Evolutionary conservation across 495 filamentous ascomycete genomes (phyloP).

Genomic region (Neurospora tetrasperma): DNA sequence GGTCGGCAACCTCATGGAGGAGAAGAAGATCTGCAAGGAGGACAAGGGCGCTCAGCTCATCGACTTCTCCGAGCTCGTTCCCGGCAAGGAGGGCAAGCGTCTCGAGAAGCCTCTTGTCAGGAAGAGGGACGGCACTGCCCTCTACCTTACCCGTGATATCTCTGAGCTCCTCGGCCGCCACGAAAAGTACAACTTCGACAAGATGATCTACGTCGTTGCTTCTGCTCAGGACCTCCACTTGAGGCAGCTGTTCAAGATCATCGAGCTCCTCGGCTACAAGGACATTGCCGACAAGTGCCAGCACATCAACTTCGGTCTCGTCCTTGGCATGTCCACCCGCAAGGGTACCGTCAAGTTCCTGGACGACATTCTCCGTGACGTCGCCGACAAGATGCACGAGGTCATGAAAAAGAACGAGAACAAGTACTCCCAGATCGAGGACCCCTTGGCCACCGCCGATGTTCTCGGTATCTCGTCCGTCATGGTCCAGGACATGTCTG

Average conservation of each 20-base stretch:
- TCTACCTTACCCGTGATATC: constrained; percentile 59
- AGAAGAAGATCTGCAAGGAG: constrained; percentile 63
- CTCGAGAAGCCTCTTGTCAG: constrained; percentile 46
- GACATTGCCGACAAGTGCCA: constrained; percentile 47
- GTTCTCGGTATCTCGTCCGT: constrained; percentile 52
- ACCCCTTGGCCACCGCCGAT: constrained; percentile 45
- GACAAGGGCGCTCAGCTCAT: constrained; percentile 85
- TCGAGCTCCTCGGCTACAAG: constrained; percentile 47
- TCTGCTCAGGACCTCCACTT: constrained; percentile 52
- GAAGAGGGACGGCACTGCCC: constrained; percentile 51
- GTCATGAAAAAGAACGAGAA: constrained; percentile 51
- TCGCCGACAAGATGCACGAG: constrained; percentile 55
- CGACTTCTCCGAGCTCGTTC: constrained; percentile 68
- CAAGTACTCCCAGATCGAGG: constrained; percentile 50
- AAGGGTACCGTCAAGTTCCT: constrained; percentile 46
- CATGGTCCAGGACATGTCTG: constrained; percentile 57
- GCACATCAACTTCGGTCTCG: constrained; percentile 55
- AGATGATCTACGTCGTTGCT: constrained; percentile 61
- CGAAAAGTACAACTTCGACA: constrained; percentile 55
- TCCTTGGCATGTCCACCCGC: constrained; percentile 53
- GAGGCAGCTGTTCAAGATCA: constrained; percentile 54
- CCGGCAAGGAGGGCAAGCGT: constrained; percentile 47
- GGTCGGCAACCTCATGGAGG: constrained; percentile 53
- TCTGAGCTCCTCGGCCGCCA: constrained; percentile 49
- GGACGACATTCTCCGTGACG: constrained; percentile 52